A percentile compares a stretch with the other conserved stretches of the same genome.
These are phyloP conservation scores for Candida awuae DNA, from an alignment of 805 yeast species.

Conservation along the genomic window DNA sequence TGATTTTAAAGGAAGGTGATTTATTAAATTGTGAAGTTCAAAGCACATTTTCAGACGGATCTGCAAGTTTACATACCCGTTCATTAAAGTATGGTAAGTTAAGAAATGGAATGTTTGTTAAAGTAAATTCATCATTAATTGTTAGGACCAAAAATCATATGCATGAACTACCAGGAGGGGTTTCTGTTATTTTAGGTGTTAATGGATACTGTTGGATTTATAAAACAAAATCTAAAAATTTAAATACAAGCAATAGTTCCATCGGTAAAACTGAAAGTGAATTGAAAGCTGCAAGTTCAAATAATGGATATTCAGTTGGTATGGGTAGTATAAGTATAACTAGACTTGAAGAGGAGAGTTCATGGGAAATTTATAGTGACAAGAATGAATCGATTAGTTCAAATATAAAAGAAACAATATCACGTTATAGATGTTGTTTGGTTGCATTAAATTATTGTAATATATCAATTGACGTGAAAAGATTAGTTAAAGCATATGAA, in stretches of 20 bases:
- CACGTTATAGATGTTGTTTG: conserved; percentile 79
- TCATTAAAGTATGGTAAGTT: conserved; percentile 92
- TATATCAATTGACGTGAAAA: conserved; percentile 75
- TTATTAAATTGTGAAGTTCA: conserved; percentile 94
- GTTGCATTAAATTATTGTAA: conserved; percentile 77
- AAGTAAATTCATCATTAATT: conserved; percentile 76
- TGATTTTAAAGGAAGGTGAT: conserved; percentile 91
- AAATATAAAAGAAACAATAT: conserved; percentile 60
- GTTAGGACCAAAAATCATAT: conserved; percentile 83
- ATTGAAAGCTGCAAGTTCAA: conserved; percentile 19
- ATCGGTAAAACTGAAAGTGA: conserved; percentile 31
- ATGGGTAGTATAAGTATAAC: conserved; percentile 65
- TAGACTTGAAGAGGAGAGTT: conserved; percentile 75
- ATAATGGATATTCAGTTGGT: conserved; percentile 41
- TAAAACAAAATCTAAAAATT: conserved; percentile 43
- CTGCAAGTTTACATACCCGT: conserved; percentile 90
- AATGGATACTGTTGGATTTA: conserved; percentile 93
- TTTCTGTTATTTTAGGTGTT: conserved; percentile 83
- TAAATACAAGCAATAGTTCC: conserved; percentile 2
- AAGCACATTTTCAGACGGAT: conserved; percentile 78
- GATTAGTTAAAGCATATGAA: conserved; percentile 79
- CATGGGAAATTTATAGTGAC: conserved; percentile 93
- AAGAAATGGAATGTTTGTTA: conserved; percentile 78
- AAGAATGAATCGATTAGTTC: conserved; percentile 66
- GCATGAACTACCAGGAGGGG: conserved; percentile 87